Evolutionary conservation across 1,139 yeast genomes (phyloP).

Genomic region (Candida tetrigidarum): DNA sequence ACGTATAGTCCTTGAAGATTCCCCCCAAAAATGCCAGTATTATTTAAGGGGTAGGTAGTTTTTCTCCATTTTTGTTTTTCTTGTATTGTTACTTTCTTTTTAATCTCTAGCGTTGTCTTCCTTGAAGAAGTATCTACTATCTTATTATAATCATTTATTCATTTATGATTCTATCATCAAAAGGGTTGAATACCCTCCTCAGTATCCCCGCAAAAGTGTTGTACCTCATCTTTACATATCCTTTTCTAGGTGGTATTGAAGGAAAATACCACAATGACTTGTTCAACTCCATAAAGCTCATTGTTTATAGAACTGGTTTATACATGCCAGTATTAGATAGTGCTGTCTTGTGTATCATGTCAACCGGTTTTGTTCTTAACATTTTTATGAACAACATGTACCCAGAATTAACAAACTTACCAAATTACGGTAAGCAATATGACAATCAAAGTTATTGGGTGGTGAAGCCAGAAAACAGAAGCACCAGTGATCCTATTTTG

Average conservation of each 20-base stretch:
- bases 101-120: too few relatives aligned
- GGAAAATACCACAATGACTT: conserved; percentile 12
- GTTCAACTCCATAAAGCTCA: conserved; percentile 14
- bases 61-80: too few relatives aligned
- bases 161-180: conserved; percentile 15
- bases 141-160: too few relatives aligned
- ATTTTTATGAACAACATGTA: conserved; percentile 10
- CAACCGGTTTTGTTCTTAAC: conserved; percentile 10
- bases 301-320: conserved; percentile 14
- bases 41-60: too few relatives aligned
- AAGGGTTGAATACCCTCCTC: too few relatives aligned
- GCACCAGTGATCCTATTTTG: conserved; percentile 39
- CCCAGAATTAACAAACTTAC: conserved; percentile 19
- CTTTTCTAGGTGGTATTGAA: conserved; percentile 16
- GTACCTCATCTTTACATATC: conserved; percentile 14
- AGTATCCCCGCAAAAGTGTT: too few relatives aligned
- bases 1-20: too few relatives aligned
- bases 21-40: too few relatives aligned
- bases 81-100: too few relatives aligned
- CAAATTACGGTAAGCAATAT: conserved; percentile 38
- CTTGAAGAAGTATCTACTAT: too few relatives aligned
- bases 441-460: conserved; percentile 44
- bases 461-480: conserved; percentile 31
- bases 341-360: conserved; percentile 7
- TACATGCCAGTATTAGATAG: conserved; percentile 16